phyloP scores from a whole-genome alignment of 1,139 yeast species.

The Hansenula sp. region DNA sequence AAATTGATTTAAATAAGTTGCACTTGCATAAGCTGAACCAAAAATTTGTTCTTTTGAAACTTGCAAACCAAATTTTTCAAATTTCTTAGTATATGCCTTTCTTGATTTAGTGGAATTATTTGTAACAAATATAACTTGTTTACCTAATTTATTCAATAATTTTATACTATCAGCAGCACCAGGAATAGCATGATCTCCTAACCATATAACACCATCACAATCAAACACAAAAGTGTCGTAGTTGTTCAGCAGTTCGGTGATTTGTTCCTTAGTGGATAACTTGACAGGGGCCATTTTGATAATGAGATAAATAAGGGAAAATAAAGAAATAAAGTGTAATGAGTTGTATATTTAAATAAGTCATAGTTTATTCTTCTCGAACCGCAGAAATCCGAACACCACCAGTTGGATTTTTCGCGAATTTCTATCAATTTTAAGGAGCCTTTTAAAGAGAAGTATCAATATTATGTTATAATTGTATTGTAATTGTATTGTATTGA shows the following conservation, averaged over 20 bases:
- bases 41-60: slow-evolving; percentile 73
- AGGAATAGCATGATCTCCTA: slow-evolving; percentile 72
- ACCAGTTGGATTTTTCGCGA: too few species aligned
- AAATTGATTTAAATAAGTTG: slow-evolving; percentile 77
- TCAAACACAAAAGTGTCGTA: slow-evolving; percentile 87
- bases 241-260: slow-evolving; percentile 47
- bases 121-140: slow-evolving; percentile 82
- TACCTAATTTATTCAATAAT: slow-evolving; percentile 45
- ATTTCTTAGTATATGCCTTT: slow-evolving; percentile 68
- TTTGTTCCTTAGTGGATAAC: slow-evolving; percentile 42
- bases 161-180: slow-evolving; percentile 64
- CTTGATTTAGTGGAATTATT: slow-evolving; percentile 93
- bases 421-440: background rate
- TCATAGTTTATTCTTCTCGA: too few species aligned
- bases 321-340: too few species aligned
- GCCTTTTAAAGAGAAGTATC: too few species aligned
- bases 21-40: slow-evolving; percentile 89
- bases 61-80: slow-evolving; percentile 67
- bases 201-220: slow-evolving; percentile 94
- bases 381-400: too few species aligned
- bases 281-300: slow-evolving; percentile 29
- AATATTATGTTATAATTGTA: too few species aligned
- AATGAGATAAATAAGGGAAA: too few species aligned
- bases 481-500: background rate
- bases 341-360: too few species aligned